Base-by-base conservation (phyloP, 2,329 filamentous ascomycete species). In the Phoma sp. region DNA sequence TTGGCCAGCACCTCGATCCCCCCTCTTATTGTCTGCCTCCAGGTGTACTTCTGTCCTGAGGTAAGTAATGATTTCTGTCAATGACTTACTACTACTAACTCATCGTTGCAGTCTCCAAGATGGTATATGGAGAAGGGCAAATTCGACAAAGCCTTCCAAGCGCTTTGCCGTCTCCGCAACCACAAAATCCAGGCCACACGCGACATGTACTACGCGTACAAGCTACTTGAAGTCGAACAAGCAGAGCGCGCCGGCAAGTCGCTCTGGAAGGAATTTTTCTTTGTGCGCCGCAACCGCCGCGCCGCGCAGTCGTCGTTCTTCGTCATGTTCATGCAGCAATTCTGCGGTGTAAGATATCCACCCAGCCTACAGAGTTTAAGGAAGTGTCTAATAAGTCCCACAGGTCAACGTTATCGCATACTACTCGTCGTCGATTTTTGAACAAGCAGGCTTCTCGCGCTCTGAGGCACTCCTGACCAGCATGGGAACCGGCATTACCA, bases 151-250 rank as follows among this genome's bases (percentile, higher is more conserved):
- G 71, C 71, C 6, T 73, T 72, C 49, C 4, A 58, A 1, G 64
- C 71, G 6, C 65, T 73, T 83, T 68, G 81, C 80, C 6, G 84
- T 81, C 41, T 88, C 71, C 80, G 83, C 4, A 77, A 77, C 22
- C 78, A 79, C 21, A 76, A 81, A 13, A 74, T 86, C 17, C 81
- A 84, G 56, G 84, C 82, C 2, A 82, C 82, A 0, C 74, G 83
- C 33, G 83, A 85, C 57, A 77, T 82, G 60, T 86, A 84, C 74
- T 85, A 85, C 63, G 72, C 71, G 2, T 68, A 70, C 38, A 69
- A 71, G 39, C 61, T 74, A 47, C 73, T 68, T 57, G 72, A 69
- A 62, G 73, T 68, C 44, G 77, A 72, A 64, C 69, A 67, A 12
- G 70, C 64, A 32, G 63, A 72, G 33, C 74, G 67, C 53, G 75